These are phyloP conservation scores for Setomelanomma holmii DNA, from an alignment of 2,329 filamentous ascomycete genomes.

Conservation along the genomic window DNA sequence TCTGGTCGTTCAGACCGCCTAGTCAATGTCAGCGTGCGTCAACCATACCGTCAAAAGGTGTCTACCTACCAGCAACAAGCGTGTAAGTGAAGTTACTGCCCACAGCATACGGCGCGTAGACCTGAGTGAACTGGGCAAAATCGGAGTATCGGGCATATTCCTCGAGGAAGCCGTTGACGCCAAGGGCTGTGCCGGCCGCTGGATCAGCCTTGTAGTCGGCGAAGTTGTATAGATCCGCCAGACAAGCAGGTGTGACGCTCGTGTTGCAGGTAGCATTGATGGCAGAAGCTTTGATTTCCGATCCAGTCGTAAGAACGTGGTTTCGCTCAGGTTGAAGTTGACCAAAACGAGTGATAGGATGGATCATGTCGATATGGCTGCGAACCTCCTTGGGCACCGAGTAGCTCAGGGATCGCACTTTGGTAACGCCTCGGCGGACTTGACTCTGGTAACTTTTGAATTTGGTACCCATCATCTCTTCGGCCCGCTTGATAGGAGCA, in stretches of 20 bases:
- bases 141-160: constrained; percentile 59
- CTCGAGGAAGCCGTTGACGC: constrained; percentile 57
- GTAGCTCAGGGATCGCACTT: constrained; percentile 65
- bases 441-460: constrained; percentile 64
- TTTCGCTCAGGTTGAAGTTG: constrained; percentile 54
- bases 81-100: constrained; percentile 55
- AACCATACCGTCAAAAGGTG: neutral
- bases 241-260: constrained; percentile 55
- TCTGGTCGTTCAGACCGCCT: constrained; percentile 43
- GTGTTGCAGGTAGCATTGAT: constrained; percentile 51
- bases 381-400: constrained; percentile 65
- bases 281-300: constrained; percentile 26
- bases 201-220: constrained; percentile 50
- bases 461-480: constrained; percentile 63
- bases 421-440: constrained; percentile 50
- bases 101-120: constrained; percentile 49
- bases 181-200: constrained; percentile 48
- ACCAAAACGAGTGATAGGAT: constrained; percentile 70
- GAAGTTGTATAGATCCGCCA: constrained; percentile 56
- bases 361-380: constrained; percentile 66
- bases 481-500: constrained; percentile 60
- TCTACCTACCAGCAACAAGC: constrained; percentile 51
- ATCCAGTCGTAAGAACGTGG: constrained; percentile 41
- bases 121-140: constrained; percentile 49
- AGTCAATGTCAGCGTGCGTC: constrained; percentile 5